Base-by-base conservation (phyloP, 768 basidiomycete genomes). In the Podaxis sp. region DNA sequence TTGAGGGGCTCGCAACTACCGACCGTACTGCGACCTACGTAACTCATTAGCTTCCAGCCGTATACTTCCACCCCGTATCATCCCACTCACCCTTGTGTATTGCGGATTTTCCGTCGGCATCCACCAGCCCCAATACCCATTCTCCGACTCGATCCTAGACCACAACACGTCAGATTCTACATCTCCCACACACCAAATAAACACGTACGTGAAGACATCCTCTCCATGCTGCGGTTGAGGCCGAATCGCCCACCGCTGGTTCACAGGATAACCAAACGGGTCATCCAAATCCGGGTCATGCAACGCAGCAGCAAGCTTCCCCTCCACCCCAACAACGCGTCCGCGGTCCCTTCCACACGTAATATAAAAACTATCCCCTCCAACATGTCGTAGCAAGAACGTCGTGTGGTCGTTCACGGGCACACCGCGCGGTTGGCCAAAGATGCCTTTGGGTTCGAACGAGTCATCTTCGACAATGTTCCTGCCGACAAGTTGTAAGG, bases 81-180 rank as follows among this genome's bases (percentile, higher is more conserved):
- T 3, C 22, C 44, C 8, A 46, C 61, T 54, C 26, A 55, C 61
- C 4, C 30, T 54, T 2, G 61, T 63, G 4, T 63, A 63, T 22
- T 51, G 55, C 12, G 61, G 61, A 5, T 39, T 17, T n/a, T 56
- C 55, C n/a, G 61, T 49, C 1, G 61, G 61, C 61, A 63, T 57
- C 7, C 40, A 54, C 61, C 61, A 63, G 0, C 61, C 61, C 61
- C 61, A 63, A 51, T 63, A 63, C 24, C 61, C 61, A 33, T 57
- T 49, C 55, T 49, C 54, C 36, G 61, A 56, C 24, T 57, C 61
- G 39, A 63, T 63, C 11, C 61, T 63, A 17, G 12, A 19, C 24
- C 33, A n/a, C 2, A 3, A 17, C 3, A 42, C n/a, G 26, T 28
- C 24, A 39, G 8, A 12, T 6, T 30, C 13, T 3, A 12, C 42